Conservation (phyloP, 2,329 filamentous ascomycete species). For the Escovopsis sp. region DNA sequence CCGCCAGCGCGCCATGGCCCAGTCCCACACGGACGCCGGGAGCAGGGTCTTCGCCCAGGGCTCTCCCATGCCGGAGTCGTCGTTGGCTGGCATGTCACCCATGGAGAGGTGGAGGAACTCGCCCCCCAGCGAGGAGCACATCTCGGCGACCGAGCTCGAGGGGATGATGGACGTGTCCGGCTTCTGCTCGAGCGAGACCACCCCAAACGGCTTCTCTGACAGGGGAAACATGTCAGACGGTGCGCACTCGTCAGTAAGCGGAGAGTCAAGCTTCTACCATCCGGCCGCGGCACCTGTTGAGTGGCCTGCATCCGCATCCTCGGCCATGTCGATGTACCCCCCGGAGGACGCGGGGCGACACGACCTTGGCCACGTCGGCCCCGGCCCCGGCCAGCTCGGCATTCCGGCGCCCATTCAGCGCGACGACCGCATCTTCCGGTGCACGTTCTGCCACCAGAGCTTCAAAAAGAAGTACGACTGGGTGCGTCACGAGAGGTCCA, state of each 20-base stretch:
- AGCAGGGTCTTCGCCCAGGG: constrained; percentile 19
- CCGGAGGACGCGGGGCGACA: background rate
- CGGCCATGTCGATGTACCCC: constrained; percentile 11
- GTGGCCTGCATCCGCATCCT: constrained; percentile 16
- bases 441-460: constrained; percentile 22
- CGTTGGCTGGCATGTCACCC: constrained; percentile 25
- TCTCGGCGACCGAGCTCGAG: constrained; percentile 23
- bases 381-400: constrained; percentile 8
- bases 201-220: constrained; percentile 5
- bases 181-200: background rate
- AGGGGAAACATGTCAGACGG: constrained; percentile 12
- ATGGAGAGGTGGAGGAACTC: constrained; percentile 28
- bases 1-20: constrained; percentile 25
- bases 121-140: constrained; percentile 30
- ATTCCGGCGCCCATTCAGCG: constrained; percentile 5
- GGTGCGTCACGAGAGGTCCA: constrained; percentile 33
- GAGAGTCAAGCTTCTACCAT: constrained; percentile 14
- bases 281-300: constrained; percentile 7
- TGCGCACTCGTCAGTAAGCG: constrained; percentile 17
- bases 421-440: constrained; percentile 16
- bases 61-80: constrained; percentile 27
- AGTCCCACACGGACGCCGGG: constrained; percentile 13
- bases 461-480: constrained; percentile 28
- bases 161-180: constrained; percentile 11
- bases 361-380: background rate